Percentiles rank a stretch among this genome's conserved stretches.
These are phyloP conservation scores for Pleurotus pulmonarius DNA, from an alignment of 768 basidiomycete genomes.

Conservation along the genomic window DNA sequence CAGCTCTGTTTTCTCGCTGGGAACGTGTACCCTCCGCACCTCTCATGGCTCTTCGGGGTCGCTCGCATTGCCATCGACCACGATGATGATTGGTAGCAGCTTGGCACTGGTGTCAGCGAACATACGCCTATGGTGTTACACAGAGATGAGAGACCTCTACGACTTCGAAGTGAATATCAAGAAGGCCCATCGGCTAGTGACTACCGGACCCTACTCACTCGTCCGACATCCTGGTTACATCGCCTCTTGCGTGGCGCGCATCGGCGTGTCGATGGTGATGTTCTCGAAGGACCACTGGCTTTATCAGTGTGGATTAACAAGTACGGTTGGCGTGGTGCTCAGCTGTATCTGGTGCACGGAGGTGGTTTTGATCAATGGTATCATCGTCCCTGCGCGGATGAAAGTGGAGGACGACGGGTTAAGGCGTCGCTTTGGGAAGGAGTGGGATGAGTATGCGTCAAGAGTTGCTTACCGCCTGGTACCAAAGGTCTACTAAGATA, in stretches of 20 bases:
- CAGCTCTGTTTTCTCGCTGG: too few relatives aligned
- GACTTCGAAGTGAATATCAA: neutral
- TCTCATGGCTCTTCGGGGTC: too few relatives aligned
- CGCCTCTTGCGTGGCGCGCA: neutral
- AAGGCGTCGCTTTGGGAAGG: neutral
- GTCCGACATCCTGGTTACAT: neutral
- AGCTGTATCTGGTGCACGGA: too few relatives aligned
- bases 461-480: conserved; percentile 3
- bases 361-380: too few relatives aligned
- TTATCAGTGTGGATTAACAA: neutral
- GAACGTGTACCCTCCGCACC: too few relatives aligned
- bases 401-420: conserved; percentile 5
- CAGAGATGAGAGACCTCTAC: neutral
- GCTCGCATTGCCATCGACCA: too few relatives aligned
- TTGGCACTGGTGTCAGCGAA: too few relatives aligned
- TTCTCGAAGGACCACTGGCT: neutral
- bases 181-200: neutral
- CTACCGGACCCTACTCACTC: neutral
- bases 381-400: neutral
- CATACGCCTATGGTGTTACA: neutral
- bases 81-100: too few relatives aligned
- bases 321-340: neutral
- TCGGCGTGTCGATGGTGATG: neutral
- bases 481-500: neutral
- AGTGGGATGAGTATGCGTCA: neutral